Evolutionary conservation across 257 asterid genomes (phyloP), one percentile per base, ranked within the genome.

Genomic region (Dorcoceras hygrometricum): DNA sequence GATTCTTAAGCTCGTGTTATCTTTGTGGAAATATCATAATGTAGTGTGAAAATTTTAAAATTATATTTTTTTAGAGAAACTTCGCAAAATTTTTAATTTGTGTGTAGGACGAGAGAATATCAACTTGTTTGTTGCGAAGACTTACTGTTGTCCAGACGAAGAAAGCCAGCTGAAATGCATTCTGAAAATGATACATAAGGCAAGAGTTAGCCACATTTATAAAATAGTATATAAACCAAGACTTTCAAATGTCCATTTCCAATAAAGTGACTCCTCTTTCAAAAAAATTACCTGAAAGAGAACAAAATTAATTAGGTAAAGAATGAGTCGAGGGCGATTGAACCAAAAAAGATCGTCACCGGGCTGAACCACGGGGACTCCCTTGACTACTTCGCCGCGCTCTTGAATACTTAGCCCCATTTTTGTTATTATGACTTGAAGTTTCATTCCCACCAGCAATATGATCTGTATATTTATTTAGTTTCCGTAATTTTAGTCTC

Each of bases 91-190:
- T n/a, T n/a, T n/a, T n/a, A n/a, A n/a, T n/a, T n/a, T n/a, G n/a
- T n/a, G n/a, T n/a, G n/a, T n/a, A n/a, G n/a, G n/a, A n/a, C n/a
- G n/a, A n/a, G n/a, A n/a, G n/a, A n/a, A 26, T 26, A 29, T 8
- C 9, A 34, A 34, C 43, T 8, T 34, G 43, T 34, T 8, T 34
- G 43, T 34, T 8, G 50, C 50, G n/a, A 12, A 10, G 5, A 66
- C 95, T 81, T 82, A 91, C 96, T 82, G 86, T 87, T 75, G 90
- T 81, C 98, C 98, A 91, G 43, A 84, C 95, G 73, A 89, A 86
- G 91, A 87, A 89, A 59, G 97, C 97, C 58, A 94, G 70, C 54
- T 94, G 96, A 80, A 94, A 94, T 27, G 99, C 97, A 78, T 89
- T 92, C 98, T 91, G 90, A 75, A n/a, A 78, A 59, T 25, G 16